Percentiles rank a stretch among this genome's conserved stretches.
phyloP scores from a whole-genome alignment of 2,329 filamentous ascomycete genomes.

The Talaromyces verruculosus region DNA sequence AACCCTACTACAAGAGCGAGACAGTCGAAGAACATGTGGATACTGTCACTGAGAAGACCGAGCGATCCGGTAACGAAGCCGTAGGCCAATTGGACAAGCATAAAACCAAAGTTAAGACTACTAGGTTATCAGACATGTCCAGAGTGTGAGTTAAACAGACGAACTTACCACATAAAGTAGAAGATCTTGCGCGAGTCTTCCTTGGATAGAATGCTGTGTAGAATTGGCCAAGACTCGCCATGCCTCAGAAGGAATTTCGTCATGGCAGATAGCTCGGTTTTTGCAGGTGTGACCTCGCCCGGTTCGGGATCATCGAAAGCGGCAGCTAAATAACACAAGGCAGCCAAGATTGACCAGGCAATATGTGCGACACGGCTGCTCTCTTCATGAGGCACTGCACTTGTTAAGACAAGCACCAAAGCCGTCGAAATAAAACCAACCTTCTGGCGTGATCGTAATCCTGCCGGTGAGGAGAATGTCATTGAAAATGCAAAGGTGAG shows the following conservation, averaged over 20 bases:
- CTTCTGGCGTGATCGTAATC: slow-evolving; percentile 34
- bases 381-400: slow-evolving; percentile 31
- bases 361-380: slow-evolving; percentile 32
- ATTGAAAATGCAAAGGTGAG: slow-evolving; percentile 32
- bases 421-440: slow-evolving; percentile 33
- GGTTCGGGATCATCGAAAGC: slow-evolving; percentile 36
- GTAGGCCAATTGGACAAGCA: slow-evolving; percentile 92
- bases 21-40: slow-evolving; percentile 99
- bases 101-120: slow-evolving; percentile 91
- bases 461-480: slow-evolving; percentile 27
- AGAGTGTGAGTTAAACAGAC: background rate
- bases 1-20: slow-evolving; percentile 87
- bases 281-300: slow-evolving; percentile 37
- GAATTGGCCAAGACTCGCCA: slow-evolving; percentile 69
- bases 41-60: slow-evolving; percentile 92
- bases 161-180: slow-evolving; percentile 84
- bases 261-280: slow-evolving; percentile 60
- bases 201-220: slow-evolving; percentile 83
- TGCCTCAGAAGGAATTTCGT: slow-evolving; percentile 71
- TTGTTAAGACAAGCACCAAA: slow-evolving; percentile 32
- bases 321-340: slow-evolving; percentile 34
- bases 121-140: slow-evolving; percentile 23
- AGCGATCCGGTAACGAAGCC: slow-evolving; percentile 91
- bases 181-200: slow-evolving; percentile 93
- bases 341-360: slow-evolving; percentile 30